Evolutionary conservation across 371 early-diverging fungal genomes (phyloP).

Genomic region (Mucor velutinosus): DNA sequence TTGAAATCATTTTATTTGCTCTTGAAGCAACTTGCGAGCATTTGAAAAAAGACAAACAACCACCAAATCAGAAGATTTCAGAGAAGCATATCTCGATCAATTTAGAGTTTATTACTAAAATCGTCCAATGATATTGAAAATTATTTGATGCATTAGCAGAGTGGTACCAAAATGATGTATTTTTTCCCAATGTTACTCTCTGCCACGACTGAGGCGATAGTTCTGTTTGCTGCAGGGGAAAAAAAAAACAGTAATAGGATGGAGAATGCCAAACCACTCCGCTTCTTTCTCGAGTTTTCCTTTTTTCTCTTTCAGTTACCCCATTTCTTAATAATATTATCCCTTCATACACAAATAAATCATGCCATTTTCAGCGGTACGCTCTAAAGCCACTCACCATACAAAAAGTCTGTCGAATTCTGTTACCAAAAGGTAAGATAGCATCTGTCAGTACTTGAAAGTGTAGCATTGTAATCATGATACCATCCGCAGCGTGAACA

Average conservation of each 20-base stretch:
- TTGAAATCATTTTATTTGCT: too few species aligned
- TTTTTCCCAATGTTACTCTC: neutral
- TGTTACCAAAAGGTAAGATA: neutral
- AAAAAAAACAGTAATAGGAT: neutral
- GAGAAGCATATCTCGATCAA: neutral
- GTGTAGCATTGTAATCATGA: neutral
- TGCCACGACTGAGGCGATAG: too few species aligned
- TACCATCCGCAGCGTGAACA: neutral
- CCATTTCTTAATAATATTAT: neutral
- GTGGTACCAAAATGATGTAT: neutral
- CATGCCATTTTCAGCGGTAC: slow-evolving; percentile 6
- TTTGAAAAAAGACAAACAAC: too few species aligned
- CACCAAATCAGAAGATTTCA: neutral
- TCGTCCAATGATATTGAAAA: neutral
- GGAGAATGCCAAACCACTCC: neutral
- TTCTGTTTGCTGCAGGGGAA: neutral
- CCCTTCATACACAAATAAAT: neutral
- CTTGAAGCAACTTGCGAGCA: too few species aligned
- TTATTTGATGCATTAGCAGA: neutral
- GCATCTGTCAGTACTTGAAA: neutral
- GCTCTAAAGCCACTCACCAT: slow-evolving; percentile 14
- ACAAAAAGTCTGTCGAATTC: slow-evolving; percentile 11
- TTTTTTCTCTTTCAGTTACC: neutral
- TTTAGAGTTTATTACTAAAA: neutral
- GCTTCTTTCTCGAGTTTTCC: neutral